A percentile compares a stretch with the other conserved stretches of the same genome.
Evolutionary conservation across 2,329 filamentous ascomycete genomes (phyloP).

Genomic region (Alternaria triticina): DNA sequence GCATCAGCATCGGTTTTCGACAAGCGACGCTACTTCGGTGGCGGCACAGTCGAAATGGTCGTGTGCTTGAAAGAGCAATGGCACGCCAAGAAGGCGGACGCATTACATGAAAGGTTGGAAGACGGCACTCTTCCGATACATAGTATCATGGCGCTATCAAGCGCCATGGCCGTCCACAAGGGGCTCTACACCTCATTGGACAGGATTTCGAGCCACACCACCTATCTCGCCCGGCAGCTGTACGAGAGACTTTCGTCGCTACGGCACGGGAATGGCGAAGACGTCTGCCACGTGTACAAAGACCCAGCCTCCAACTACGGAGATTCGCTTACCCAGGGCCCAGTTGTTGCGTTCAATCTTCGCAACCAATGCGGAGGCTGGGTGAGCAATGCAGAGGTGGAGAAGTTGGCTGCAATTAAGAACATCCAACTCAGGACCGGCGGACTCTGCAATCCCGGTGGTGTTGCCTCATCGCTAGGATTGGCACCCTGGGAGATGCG

Average conservation of each 20-base stretch:
- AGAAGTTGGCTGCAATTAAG: slow-evolving; percentile 81
- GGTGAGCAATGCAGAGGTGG: slow-evolving; percentile 82
- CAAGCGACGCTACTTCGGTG: slow-evolving; percentile 83
- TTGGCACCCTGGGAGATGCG: slow-evolving; percentile 82
- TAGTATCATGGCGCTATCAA: slow-evolving; percentile 84
- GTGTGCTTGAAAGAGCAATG: slow-evolving; percentile 77
- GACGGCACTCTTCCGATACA: slow-evolving; percentile 93
- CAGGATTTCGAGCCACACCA: slow-evolving; percentile 73
- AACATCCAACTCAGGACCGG: slow-evolving; percentile 87
- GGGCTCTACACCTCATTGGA: slow-evolving; percentile 75
- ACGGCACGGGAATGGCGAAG: slow-evolving; percentile 70
- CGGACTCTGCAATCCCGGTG: slow-evolving; percentile 89
- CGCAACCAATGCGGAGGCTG: slow-evolving; percentile 71
- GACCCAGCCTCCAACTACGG: slow-evolving; percentile 50
- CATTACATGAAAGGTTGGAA: slow-evolving; percentile 81
- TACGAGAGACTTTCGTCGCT: slow-evolving; percentile 64
- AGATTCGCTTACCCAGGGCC: slow-evolving; percentile 64
- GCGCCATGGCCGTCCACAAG: slow-evolving; percentile 73
- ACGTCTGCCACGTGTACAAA: slow-evolving; percentile 72
- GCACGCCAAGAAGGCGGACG: slow-evolving; percentile 76
- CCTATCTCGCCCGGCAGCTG: slow-evolving; percentile 67
- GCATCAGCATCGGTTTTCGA: slow-evolving; percentile 68
- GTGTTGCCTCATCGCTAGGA: slow-evolving; percentile 74
- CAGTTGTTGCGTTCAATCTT: slow-evolving; percentile 85
- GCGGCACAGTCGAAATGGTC: slow-evolving; percentile 92